Percentiles rank a stretch among this genome's conserved stretches.
phyloP scores from a whole-genome alignment of 1,284 basidiomycete genomes.

The Ceratobasidium sp. region DNA sequence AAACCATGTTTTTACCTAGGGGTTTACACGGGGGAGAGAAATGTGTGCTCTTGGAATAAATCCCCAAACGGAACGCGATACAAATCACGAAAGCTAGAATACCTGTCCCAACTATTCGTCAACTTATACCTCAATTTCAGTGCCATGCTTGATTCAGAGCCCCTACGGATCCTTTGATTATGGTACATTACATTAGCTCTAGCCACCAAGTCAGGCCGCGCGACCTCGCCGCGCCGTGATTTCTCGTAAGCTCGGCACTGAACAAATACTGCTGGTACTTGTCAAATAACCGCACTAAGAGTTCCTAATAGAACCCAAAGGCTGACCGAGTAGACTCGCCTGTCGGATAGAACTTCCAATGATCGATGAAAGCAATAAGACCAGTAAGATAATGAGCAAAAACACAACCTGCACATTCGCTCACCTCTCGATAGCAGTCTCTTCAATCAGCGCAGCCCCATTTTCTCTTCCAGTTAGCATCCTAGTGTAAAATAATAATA shows the following conservation, averaged over 20 bases:
- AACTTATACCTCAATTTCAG: not conserved
- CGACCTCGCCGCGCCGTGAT: constrained; percentile 55
- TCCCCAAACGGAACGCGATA: too few species aligned
- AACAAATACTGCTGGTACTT: constrained; percentile 86
- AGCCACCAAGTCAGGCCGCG: not conserved
- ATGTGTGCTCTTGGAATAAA: too few species aligned
- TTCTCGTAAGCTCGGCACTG: constrained; percentile 56
- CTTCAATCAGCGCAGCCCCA: constrained; percentile 94
- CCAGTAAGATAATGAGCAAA: constrained; percentile 89
- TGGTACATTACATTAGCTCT: constrained; percentile 40
- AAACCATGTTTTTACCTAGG: too few species aligned
- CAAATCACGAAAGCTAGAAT: constrained; percentile 98
- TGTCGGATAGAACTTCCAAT: constrained; percentile 91
- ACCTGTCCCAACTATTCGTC: constrained; percentile 66
- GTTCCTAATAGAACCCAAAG: constrained; percentile 52
- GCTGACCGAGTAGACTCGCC: constrained; percentile 51
- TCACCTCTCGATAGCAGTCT: constrained; percentile 95
- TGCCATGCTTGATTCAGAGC: constrained; percentile 60
- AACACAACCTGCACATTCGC: constrained; percentile 99
- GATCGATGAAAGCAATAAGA: constrained; percentile 90
- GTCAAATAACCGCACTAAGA: constrained; percentile 81
- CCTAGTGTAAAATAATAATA: constrained; percentile 13
- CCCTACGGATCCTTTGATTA: constrained; percentile 85
- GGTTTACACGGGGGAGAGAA: too few species aligned
- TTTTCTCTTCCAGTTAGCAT: not conserved